phyloP scores from a whole-genome alignment of 2,329 filamentous ascomycete species.

The Paraphoma chrysanthemicola region DNA sequence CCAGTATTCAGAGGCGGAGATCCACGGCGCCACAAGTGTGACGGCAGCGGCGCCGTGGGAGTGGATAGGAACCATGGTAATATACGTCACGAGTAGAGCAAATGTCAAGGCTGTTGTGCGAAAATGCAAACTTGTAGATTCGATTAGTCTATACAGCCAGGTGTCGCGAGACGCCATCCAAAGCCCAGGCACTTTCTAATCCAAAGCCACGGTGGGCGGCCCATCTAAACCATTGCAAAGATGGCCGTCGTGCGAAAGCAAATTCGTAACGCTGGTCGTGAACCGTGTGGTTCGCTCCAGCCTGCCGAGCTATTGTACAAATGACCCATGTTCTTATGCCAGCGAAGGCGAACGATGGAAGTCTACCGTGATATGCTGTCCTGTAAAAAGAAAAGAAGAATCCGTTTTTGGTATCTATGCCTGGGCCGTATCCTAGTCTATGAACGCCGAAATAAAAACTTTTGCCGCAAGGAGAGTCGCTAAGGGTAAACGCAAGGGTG shows the following conservation, averaged over 20 bases:
- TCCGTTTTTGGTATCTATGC: constrained; percentile 51
- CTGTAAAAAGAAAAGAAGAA: constrained; percentile 29
- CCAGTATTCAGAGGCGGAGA: constrained; percentile 21
- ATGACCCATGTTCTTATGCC: constrained; percentile 37
- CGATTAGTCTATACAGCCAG: constrained; percentile 47
- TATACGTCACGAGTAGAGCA: constrained; percentile 8
- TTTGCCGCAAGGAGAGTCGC: constrained; percentile 47
- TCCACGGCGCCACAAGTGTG: constrained; percentile 36
- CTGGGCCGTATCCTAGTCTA: constrained; percentile 49
- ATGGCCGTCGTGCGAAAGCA: constrained; percentile 43
- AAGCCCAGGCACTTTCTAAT: constrained; percentile 43
- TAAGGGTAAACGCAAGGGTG: constrained; percentile 36
- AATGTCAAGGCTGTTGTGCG: constrained; percentile 7
- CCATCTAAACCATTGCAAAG: constrained; percentile 30
- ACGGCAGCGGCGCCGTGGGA: constrained; percentile 16
- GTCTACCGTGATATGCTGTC: constrained; percentile 43
- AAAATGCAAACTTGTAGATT: constrained; percentile 34
- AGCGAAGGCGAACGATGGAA: constrained; percentile 43
- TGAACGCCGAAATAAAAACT: constrained; percentile 45
- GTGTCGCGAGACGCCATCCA: constrained; percentile 42
- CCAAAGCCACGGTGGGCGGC: constrained; percentile 27
- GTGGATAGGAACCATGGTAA: constrained; percentile 9
- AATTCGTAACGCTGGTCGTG: constrained; percentile 40
- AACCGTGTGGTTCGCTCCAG: constrained; percentile 33
- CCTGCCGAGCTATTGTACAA: constrained; percentile 45